phyloP scores from a whole-genome alignment of 2,329 filamentous ascomycete genomes.

The Colletotrichum cuscutae region DNA sequence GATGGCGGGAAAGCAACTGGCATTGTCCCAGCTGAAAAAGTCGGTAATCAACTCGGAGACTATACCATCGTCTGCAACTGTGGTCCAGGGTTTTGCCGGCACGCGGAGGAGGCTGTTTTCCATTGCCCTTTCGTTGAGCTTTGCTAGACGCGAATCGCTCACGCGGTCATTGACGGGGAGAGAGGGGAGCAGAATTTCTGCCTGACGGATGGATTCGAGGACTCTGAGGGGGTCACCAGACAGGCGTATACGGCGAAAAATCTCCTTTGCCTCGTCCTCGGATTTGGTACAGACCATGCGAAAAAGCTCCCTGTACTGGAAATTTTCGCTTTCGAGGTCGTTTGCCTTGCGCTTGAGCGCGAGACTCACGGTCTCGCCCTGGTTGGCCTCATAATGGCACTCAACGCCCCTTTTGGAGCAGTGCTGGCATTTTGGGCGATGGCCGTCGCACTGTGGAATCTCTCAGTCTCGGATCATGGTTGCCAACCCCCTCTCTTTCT shows the following conservation, averaged over 20 bases:
- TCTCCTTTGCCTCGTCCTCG: slow-evolving; percentile 37
- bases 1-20: slow-evolving; percentile 39
- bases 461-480: neutral
- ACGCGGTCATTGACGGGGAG: slow-evolving; percentile 16
- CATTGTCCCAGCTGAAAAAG: slow-evolving; percentile 44
- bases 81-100: slow-evolving; percentile 44
- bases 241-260: slow-evolving; percentile 35
- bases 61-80: slow-evolving; percentile 42
- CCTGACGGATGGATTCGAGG: slow-evolving; percentile 35
- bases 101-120: slow-evolving; percentile 39
- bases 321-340: slow-evolving; percentile 33
- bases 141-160: slow-evolving; percentile 17
- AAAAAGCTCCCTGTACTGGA: slow-evolving; percentile 36
- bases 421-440: slow-evolving; percentile 31
- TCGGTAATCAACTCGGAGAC: slow-evolving; percentile 44
- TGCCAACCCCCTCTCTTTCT: neutral
- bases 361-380: slow-evolving; percentile 33
- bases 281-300: slow-evolving; percentile 33
- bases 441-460: slow-evolving; percentile 26
- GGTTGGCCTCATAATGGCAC: slow-evolving; percentile 32
- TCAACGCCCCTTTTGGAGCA: slow-evolving; percentile 26
- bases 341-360: slow-evolving; percentile 37
- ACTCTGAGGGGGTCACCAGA: slow-evolving; percentile 30
- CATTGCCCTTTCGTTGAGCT: slow-evolving; percentile 35
- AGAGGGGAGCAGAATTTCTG: slow-evolving; percentile 36